Evolutionary conservation across 2,329 filamentous ascomycete species (phyloP), one percentile per base, ranked within the genome.

Genomic region (Colletotrichum musicola): DNA sequence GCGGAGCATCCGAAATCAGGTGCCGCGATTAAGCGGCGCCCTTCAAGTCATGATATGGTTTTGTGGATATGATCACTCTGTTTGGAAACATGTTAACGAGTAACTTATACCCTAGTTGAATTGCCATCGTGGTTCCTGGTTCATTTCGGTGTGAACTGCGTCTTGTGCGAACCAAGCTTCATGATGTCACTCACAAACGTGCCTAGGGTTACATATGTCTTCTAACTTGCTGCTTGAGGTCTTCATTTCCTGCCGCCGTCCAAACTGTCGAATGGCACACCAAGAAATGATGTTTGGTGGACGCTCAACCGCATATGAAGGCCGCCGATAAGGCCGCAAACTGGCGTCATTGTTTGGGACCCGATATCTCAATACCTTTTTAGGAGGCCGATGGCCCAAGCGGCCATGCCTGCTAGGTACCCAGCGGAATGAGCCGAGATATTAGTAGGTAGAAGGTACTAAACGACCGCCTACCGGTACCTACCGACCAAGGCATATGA

Each of bases 291-390:
- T 42, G 40, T 9, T 44, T 44, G 25, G 46, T 51, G 22, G 38
- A 58, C 25, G 42, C 54, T 38, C 54, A 20, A 44, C n/a, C n/a
- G 27, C 16, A 16, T 6, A n/a, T 14, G 14, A 44, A 20, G 35
- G 40, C 38, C n/a, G 30, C 25, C 40, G 20, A 20, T n/a, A 20
- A 44, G 40, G 16, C 54, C 60, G 38, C 55, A 40, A 53, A 38
- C 22, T 64, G 62, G 62, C 62, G 62, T 64, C 62, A 64, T 64
- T 18, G n/a, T 42, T 22, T 14, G 16, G 51, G 27, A n/a, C 53
- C 22, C 47, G 38, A 42, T 50, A 53, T 44, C 59, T 53, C 38
- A 38, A 53, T 47, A 14, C 20, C 16, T 44, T 4, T 20, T 12
- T 6, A 25, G 3, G 22, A 25, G 22, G 22, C n/a, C 14, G 35